A percentile compares a stretch with the other conserved stretches of the same genome.
phyloP scores from a whole-genome alignment of 2,329 filamentous ascomycete species.

The Plenodomus lindquistii region DNA sequence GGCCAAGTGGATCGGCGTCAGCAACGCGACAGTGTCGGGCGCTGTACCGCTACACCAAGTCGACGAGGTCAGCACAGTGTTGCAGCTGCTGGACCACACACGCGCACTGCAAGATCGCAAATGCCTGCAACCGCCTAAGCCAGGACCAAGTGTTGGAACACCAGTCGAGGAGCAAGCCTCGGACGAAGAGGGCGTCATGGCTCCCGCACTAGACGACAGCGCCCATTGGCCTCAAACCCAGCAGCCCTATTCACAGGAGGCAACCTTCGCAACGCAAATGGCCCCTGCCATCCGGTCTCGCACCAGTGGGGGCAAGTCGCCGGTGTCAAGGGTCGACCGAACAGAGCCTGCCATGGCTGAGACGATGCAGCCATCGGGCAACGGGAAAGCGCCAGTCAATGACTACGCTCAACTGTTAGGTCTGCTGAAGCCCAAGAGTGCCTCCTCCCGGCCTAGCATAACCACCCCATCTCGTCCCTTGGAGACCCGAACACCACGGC shows the following conservation, averaged over 20 bases:
- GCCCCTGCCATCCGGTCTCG: slow-evolving; percentile 8
- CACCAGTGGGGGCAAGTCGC: slow-evolving; percentile 5
- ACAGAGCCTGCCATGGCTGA: slow-evolving; percentile 27
- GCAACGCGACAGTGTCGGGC: background rate
- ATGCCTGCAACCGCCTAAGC: slow-evolving; percentile 14
- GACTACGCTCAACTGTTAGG: background rate
- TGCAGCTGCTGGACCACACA: slow-evolving; percentile 14
- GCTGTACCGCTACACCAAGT: background rate
- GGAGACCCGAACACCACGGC: background rate
- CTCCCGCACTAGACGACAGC: background rate
- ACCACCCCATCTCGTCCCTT: background rate
- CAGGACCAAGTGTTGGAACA: background rate
- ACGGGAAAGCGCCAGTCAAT: slow-evolving; percentile 7
- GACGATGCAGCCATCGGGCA: slow-evolving; percentile 17
- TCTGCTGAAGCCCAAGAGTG: background rate
- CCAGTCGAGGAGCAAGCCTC: background rate
- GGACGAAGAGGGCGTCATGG: slow-evolving; percentile 14
- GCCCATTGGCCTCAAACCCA: slow-evolving; percentile 18
- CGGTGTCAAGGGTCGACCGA: slow-evolving; percentile 15
- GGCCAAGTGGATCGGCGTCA: slow-evolving; percentile 17
- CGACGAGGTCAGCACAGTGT: background rate
- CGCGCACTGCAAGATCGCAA: slow-evolving; percentile 17
- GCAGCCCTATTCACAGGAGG: slow-evolving; percentile 20
- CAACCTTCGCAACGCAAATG: slow-evolving; percentile 26
- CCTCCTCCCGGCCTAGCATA: background rate